These are phyloP conservation scores for Melaleuca quinquenervia DNA, from an alignment of 345 rosid species.

Conservation along the genomic window DNA sequence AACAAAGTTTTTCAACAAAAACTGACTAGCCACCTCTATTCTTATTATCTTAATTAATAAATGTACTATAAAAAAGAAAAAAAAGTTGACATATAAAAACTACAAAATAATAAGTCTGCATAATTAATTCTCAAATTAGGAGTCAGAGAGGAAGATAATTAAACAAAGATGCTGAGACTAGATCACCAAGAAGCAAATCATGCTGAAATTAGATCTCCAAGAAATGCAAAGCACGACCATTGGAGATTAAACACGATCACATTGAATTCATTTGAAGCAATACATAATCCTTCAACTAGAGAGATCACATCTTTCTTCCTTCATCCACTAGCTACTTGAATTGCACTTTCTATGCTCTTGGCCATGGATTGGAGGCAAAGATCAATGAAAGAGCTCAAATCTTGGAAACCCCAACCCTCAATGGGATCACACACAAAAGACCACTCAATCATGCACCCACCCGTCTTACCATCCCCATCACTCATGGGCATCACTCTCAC, in stretches of 20 bases:
- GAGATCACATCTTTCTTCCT: background rate
- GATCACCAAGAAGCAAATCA: background rate
- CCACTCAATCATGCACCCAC: slow-evolving; percentile 50
- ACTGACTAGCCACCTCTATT: too few relatives aligned
- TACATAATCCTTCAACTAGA: background rate
- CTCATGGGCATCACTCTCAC: slow-evolving; percentile 14
- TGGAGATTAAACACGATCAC: background rate
- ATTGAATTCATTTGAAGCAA: background rate
- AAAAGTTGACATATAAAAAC: background rate
- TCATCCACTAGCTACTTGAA: background rate
- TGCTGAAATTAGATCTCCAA: background rate
- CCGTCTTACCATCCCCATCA: background rate
- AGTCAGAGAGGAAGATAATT: background rate
- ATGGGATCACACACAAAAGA: slow-evolving; percentile 50
- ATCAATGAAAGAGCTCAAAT: slow-evolving; percentile 17
- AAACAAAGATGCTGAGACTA: background rate
- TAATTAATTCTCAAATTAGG: background rate
- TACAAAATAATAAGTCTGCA: background rate
- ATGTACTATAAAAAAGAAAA: too few relatives aligned
- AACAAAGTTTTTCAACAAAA: too few relatives aligned
- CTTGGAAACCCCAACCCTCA: slow-evolving; percentile 41
- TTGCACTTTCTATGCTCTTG: slow-evolving; percentile 24
- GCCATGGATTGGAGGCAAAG: slow-evolving; percentile 29
- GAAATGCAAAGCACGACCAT: background rate
- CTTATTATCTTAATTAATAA: too few relatives aligned